Evolutionary conservation across 2,329 filamentous ascomycete genomes (phyloP).

Genomic region (Pochonia chlamydosporia): DNA sequence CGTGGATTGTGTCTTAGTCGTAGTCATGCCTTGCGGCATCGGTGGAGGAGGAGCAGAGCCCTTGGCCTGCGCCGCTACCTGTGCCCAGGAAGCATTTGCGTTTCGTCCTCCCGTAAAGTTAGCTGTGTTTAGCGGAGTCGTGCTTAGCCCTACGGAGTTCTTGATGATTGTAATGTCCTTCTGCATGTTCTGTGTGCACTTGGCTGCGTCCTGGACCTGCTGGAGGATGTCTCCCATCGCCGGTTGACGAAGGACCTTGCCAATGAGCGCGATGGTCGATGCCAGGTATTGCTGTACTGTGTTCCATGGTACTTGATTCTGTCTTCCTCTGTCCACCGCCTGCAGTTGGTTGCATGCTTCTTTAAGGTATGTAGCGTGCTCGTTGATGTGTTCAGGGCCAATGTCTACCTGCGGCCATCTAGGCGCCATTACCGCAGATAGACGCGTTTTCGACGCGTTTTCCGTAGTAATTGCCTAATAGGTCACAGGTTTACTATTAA

Average conservation of each 20-base stretch:
- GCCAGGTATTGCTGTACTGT: background rate
- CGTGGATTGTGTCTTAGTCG: conserved; percentile 12
- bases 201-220: conserved; percentile 13
- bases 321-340: background rate
- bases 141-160: conserved; percentile 15
- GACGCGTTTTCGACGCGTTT: conserved; percentile 10
- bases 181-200: conserved; percentile 16
- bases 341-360: background rate
- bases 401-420: background rate
- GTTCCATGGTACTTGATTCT: background rate
- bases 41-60: conserved; percentile 9
- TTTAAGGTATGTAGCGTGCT: background rate
- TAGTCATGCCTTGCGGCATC: background rate
- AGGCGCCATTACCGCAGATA: background rate
- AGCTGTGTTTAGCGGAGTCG: conserved; percentile 9
- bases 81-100: conserved; percentile 12
- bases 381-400: background rate
- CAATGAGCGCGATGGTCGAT: background rate
- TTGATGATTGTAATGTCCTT: conserved; percentile 15
- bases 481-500: no score
- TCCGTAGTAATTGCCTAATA: conserved; percentile 9
- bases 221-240: conserved; percentile 15
- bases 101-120: conserved; percentile 14
- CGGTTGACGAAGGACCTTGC: background rate
- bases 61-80: conserved; percentile 8